phyloP scores from a whole-genome alignment of 2,329 filamentous ascomycete genomes.

The Cladosporium phlei region DNA sequence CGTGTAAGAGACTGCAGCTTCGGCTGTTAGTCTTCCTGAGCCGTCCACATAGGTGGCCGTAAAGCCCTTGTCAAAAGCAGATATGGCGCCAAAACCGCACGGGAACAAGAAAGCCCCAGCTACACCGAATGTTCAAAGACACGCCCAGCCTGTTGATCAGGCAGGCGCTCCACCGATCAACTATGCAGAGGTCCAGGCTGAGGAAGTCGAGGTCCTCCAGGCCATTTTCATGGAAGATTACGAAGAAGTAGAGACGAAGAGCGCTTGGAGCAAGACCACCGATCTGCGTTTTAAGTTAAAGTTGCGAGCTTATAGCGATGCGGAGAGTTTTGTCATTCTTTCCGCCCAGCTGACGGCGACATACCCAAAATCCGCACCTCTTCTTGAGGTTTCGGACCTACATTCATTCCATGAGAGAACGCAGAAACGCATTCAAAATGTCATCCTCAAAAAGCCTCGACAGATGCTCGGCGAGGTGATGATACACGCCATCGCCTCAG shows the following conservation, averaged over 20 bases:
- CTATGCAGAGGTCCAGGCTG: constrained; percentile 79
- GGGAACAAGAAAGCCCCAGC: constrained; percentile 28
- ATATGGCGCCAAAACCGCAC: constrained; percentile 46
- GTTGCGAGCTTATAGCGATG: constrained; percentile 68
- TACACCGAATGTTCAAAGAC: constrained; percentile 14
- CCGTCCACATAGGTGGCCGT: constrained; percentile 16
- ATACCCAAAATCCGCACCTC: constrained; percentile 78
- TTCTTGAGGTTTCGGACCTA: constrained; percentile 63
- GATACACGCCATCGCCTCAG: constrained; percentile 58
- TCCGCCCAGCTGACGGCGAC: constrained; percentile 79
- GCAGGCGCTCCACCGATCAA: constrained; percentile 44
- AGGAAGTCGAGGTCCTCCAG: constrained; percentile 79
- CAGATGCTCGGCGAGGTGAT: constrained; percentile 60
- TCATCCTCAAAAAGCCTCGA: constrained; percentile 65
- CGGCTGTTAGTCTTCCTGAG: constrained; percentile 39
- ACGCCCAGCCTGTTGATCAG: constrained; percentile 11
- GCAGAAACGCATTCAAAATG: constrained; percentile 63
- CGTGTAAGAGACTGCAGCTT: constrained; percentile 41
- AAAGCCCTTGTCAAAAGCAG: constrained; percentile 19
- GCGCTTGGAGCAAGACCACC: constrained; percentile 83
- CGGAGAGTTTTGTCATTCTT: constrained; percentile 66
- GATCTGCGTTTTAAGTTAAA: constrained; percentile 76
- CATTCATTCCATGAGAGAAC: constrained; percentile 65
- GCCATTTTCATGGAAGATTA: constrained; percentile 92
- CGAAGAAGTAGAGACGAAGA: constrained; percentile 63